Percentiles rank a stretch among this genome's conserved stretches.
Evolutionary conservation across 2,329 filamentous ascomycete genomes (phyloP).

Genomic region (Phialemonium atrogriseum): DNA sequence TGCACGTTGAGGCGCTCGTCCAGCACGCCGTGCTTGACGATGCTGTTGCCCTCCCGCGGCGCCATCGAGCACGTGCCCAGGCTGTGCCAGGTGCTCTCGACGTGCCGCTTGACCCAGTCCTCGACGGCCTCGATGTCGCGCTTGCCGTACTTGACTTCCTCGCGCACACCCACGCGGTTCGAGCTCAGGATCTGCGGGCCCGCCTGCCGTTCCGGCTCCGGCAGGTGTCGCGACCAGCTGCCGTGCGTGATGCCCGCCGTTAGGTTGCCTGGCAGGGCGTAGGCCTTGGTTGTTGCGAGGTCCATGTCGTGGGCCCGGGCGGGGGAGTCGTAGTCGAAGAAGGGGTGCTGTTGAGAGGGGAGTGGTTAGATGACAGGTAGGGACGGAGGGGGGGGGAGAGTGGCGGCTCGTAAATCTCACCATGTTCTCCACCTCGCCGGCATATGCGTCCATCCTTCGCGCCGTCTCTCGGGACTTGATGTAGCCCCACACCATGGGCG

Average conservation of each 20-base stretch:
- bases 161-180: slow-evolving; percentile 50
- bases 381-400: not conserved
- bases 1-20: slow-evolving; percentile 73
- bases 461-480: slow-evolving; percentile 77
- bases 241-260: slow-evolving; percentile 66
- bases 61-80: slow-evolving; percentile 69
- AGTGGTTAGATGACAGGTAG: slow-evolving; percentile 22
- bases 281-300: slow-evolving; percentile 64
- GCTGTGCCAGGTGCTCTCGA: slow-evolving; percentile 68
- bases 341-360: slow-evolving; percentile 47
- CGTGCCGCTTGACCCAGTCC: slow-evolving; percentile 63
- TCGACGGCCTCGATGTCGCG: slow-evolving; percentile 58
- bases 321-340: slow-evolving; percentile 62
- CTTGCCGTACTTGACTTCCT: slow-evolving; percentile 58
- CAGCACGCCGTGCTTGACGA: slow-evolving; percentile 71
- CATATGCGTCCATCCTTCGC: slow-evolving; percentile 68
- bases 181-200: slow-evolving; percentile 46
- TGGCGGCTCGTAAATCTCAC: slow-evolving; percentile 7
- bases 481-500: slow-evolving; percentile 76
- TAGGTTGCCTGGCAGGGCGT: slow-evolving; percentile 65
- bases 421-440: slow-evolving; percentile 60
- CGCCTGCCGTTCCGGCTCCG: slow-evolving; percentile 42
- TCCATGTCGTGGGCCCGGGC: slow-evolving; percentile 67
- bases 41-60: slow-evolving; percentile 65
- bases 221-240: slow-evolving; percentile 57